phyloP scores from a whole-genome alignment of 441 rosid species.

The Jatropha multifida region DNA sequence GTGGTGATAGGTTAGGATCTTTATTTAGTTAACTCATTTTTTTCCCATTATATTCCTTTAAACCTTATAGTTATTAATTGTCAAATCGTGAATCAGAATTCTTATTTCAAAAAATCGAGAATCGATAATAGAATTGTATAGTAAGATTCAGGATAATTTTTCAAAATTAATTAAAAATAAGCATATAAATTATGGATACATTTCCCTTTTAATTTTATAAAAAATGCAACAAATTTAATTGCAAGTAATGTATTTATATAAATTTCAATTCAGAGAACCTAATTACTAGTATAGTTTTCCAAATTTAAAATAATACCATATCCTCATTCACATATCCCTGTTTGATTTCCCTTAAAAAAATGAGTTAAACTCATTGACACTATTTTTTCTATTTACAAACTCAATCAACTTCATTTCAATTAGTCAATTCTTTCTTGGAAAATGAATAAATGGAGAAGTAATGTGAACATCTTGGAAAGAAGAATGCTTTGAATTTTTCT shows the following conservation, averaged over 20 bases:
- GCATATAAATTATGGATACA: too few relatives aligned
- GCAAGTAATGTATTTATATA: too few relatives aligned
- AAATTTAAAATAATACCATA: background rate
- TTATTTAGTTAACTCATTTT: background rate
- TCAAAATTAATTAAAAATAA: too few relatives aligned
- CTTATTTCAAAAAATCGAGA: too few relatives aligned
- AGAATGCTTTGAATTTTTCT: background rate
- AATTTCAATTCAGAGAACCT: too few relatives aligned
- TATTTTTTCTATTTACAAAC: background rate
- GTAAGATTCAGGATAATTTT: too few relatives aligned
- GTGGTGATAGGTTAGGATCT: background rate
- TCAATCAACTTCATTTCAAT: background rate
- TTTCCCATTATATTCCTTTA: background rate
- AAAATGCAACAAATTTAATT: too few relatives aligned
- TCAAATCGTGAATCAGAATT: too few relatives aligned
- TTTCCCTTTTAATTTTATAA: too few relatives aligned
- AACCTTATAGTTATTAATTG: background rate
- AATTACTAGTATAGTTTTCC: too few relatives aligned
- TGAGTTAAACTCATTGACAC: background rate
- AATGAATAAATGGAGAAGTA: background rate
- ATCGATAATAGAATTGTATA: too few relatives aligned
- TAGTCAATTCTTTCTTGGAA: background rate
- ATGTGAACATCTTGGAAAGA: background rate
- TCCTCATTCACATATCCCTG: too few relatives aligned
- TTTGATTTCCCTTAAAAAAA: background rate